Evolutionary conservation across 192 early-diverging fungal genomes (phyloP).

Genomic region (Mortierella alpina): DNA sequence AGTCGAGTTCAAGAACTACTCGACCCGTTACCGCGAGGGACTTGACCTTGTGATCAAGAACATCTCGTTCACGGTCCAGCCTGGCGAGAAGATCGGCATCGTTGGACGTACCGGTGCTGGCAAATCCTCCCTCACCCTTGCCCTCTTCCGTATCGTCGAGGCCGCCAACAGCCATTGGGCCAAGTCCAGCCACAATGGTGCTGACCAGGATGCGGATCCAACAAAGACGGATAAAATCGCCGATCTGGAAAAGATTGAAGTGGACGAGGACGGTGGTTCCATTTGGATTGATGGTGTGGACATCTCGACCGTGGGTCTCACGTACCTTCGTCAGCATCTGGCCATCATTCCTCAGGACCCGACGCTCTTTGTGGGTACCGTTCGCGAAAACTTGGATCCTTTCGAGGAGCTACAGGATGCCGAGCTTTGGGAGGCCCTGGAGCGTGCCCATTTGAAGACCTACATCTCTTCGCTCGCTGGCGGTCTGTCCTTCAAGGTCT

Average conservation of each 20-base stretch:
- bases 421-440: conserved; percentile 77
- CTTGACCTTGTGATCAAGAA: conserved; percentile 84
- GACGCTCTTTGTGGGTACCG: conserved; percentile 75
- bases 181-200: conserved; percentile 19
- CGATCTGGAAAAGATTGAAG: conserved; percentile 6
- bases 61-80: conserved; percentile 36
- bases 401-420: conserved; percentile 61
- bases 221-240: not conserved
- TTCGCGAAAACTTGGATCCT: conserved; percentile 68
- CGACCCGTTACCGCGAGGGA: conserved; percentile 84
- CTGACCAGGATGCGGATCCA: conserved; percentile 12
- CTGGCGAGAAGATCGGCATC: conserved; percentile 80
- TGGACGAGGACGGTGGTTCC: conserved; percentile 58
- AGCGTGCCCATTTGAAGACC: conserved; percentile 73
- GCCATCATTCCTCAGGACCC: conserved; percentile 94
- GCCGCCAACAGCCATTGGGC: conserved; percentile 60
- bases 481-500: conserved; percentile 76
- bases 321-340: conserved; percentile 77
- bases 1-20: conserved; percentile 80
- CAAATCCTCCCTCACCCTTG: conserved; percentile 64
- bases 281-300: conserved; percentile 83
- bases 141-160: conserved; percentile 62
- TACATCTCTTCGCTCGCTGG: conserved; percentile 69
- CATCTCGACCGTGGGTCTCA: conserved; percentile 72
- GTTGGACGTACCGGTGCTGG: conserved; percentile 68